A percentile compares a stretch with the other conserved stretches of the same genome.
Conservation (phyloP, 768 basidiomycete species). For the Megacollybia marginata region DNA sequence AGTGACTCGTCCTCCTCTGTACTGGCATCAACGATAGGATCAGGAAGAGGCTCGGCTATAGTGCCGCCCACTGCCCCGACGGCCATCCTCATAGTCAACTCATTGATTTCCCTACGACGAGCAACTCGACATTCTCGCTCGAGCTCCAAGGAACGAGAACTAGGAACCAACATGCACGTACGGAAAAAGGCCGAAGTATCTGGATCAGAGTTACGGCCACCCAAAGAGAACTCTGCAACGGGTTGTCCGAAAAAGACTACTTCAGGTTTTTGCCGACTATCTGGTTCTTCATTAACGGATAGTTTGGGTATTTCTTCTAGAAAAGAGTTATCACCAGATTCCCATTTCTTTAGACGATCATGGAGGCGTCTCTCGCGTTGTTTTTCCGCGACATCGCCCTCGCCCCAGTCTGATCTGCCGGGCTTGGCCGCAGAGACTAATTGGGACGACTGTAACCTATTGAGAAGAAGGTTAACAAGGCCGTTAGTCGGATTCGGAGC, state of each 20-base stretch:
- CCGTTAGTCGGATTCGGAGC: constrained; percentile 23
- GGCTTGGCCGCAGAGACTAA: constrained; percentile 24
- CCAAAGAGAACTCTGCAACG: constrained; percentile 16
- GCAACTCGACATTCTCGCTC: constrained; percentile 54
- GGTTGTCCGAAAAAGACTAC: constrained; percentile 39
- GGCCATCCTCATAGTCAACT: constrained; percentile 78
- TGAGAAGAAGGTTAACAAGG: constrained; percentile 39
- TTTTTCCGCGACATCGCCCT: constrained; percentile 57
- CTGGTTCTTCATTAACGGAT: constrained; percentile 28
- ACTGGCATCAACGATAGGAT: not conserved
- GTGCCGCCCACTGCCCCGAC: constrained; percentile 68
- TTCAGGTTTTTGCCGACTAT: constrained; percentile 29
- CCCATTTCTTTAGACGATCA: constrained; percentile 70
- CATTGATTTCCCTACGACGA: constrained; percentile 70
- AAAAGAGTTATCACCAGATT: constrained; percentile 50
- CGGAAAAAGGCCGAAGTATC: constrained; percentile 46
- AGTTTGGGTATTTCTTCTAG: constrained; percentile 59
- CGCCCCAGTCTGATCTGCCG: constrained; percentile 50
- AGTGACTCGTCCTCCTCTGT: not conserved
- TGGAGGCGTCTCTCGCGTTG: constrained; percentile 68
- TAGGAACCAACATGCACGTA: constrained; percentile 62
- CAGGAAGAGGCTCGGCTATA: constrained; percentile 25
- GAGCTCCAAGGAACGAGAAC: constrained; percentile 38
- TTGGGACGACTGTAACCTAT: constrained; percentile 27
- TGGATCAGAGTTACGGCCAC: constrained; percentile 1